These are phyloP conservation scores for Ceratocystis variospora DNA, from an alignment of 2,329 filamentous ascomycete genomes.

Conservation along the genomic window DNA sequence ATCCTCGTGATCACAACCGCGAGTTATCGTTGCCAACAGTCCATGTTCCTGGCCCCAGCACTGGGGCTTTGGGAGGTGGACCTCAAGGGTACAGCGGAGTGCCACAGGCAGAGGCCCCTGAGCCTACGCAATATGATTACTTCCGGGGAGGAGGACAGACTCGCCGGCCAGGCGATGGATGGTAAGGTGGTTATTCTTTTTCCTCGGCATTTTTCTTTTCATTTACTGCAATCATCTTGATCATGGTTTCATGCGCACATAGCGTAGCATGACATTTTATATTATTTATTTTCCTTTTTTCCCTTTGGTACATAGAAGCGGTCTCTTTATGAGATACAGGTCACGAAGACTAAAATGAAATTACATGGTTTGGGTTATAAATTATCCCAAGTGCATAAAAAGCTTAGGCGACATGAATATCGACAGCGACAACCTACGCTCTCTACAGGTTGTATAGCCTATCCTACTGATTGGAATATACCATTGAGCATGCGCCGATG, in stretches of 20 bases:
- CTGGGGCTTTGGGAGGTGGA: conserved; percentile 43
- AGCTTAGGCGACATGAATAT: no score
- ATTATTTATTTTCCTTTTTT: conserved; percentile 17
- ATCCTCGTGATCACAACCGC: conserved; percentile 21
- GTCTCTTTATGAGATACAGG: neutral
- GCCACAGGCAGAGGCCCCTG: conserved; percentile 39
- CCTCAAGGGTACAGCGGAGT: conserved; percentile 46
- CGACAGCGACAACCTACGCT: no score
- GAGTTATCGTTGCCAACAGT: conserved; percentile 5
- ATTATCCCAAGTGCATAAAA: no score
- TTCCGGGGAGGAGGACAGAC: conserved; percentile 32
- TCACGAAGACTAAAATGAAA: no score
- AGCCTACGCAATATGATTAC: conserved; percentile 43
- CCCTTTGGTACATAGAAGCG: neutral
- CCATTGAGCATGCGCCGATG: no score
- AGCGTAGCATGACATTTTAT: conserved; percentile 11
- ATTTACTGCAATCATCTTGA: neutral
- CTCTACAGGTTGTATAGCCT: no score
- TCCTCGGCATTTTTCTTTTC: neutral
- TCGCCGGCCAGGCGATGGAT: conserved; percentile 29
- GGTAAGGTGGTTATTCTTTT: conserved; percentile 23
- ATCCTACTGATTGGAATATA: no score
- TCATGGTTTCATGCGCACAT: neutral
- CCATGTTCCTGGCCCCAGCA: conserved; percentile 30
- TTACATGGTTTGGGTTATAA: neutral